Evolutionary conservation across 1,284 basidiomycete genomes (phyloP), one percentile per base, ranked within the genome.

Genomic region (Athelia psychrophila): DNA sequence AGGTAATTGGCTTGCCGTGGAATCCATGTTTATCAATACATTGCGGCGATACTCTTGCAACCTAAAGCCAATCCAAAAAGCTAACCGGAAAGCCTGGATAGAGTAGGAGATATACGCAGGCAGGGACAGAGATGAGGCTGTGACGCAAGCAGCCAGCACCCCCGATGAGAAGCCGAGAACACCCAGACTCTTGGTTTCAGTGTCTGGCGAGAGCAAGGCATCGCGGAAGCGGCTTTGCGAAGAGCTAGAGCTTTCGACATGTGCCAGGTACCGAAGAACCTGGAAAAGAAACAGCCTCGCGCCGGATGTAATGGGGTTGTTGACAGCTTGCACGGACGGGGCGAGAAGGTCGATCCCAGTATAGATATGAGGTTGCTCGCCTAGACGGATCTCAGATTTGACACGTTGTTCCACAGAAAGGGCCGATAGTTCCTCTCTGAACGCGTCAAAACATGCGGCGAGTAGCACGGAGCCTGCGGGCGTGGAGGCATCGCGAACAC

Each of bases 151-250:
- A 9, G 80, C 69, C 46, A 86, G 65, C 49, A 84, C 74, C 18
- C 84, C 85, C 20, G 81, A 83, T 5, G 83, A 86, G 62, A 85
- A 82, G 2, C 80, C 82, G 2, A 84, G 63, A 40, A 83, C 59
- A n/a, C 78, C 79, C 19, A 70, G 49, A 1, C 55, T 54, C 40
- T 73, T 56, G 12, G 65, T 54, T 40, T 73, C 56, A 13, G 65
- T 54, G 33, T 53, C 44, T 49, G 75, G 76, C 19, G 53, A 45
- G 56, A 64, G 58, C 40, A 79, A 59, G 45, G 70, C 51, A 49
- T 74, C 67, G 9, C 57, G 56, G 35, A 58, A 53, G 5, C 72
- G 65, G 24, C 56, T 60, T 27, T 56, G 58, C 1, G 59, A 55
- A 3, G 58, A 51, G 22, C 59, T 36, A 9, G 51, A 56, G 20